Percentiles rank a stretch among this genome's conserved stretches.
These are phyloP conservation scores for Sporothrix protearum DNA, from an alignment of 2,329 filamentous ascomycete genomes.

Conservation along the genomic window DNA sequence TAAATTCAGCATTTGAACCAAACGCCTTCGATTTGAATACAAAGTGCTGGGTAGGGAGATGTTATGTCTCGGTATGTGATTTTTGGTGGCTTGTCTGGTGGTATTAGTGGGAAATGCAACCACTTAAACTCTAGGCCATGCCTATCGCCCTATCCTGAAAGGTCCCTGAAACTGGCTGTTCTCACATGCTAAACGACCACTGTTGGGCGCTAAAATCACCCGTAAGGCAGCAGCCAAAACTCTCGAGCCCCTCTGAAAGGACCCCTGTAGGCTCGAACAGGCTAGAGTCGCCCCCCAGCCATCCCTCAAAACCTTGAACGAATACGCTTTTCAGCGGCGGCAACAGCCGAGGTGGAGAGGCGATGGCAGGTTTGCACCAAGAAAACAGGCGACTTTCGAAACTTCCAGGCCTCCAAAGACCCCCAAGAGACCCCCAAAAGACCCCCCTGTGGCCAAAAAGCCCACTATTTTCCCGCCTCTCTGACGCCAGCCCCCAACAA, in stretches of 20 bases:
- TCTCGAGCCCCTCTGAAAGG: neutral
- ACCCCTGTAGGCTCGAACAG: neutral
- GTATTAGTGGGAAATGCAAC: too few relatives aligned
- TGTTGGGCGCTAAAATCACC: neutral
- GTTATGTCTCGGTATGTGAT: neutral
- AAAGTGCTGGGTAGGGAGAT: neutral
- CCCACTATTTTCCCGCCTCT: neutral
- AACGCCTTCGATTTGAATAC: neutral
- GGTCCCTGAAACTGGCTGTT: conserved; percentile 1
- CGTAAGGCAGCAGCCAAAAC: conserved; percentile 12
- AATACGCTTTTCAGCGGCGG: conserved; percentile 4
- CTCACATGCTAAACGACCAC: neutral
- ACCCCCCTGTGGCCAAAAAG: neutral
- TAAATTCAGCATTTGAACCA: neutral
- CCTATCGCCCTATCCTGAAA: neutral
- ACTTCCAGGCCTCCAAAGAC: neutral
- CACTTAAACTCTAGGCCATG: conserved; percentile 11
- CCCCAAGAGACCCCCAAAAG: too few relatives aligned
- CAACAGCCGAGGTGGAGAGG: conserved; percentile 12
- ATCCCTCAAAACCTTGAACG: neutral
- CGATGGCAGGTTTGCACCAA: neutral
- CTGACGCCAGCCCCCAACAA: conserved; percentile 16
- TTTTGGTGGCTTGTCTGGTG: neutral
- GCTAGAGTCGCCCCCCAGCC: conserved; percentile 14
- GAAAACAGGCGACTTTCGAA: conserved; percentile 5